These are phyloP conservation scores for Alliaria petiolata DNA, from an alignment of 345 rosid genomes.

Conservation along the genomic window DNA sequence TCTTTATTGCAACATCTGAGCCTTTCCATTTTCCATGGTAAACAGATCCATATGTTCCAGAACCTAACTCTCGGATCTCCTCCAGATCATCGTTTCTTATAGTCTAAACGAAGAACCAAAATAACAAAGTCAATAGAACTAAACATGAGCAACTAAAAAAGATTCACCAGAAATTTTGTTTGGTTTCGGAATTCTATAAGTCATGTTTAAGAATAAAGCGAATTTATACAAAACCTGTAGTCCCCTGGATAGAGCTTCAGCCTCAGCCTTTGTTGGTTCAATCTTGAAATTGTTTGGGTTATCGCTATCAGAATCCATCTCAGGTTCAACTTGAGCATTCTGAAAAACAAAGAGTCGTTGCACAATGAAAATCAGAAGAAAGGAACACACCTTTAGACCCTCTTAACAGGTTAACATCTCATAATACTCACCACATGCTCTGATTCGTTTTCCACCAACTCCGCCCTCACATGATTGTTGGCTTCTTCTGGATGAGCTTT, in stretches of 20 bases:
- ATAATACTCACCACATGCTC: constrained; percentile 59
- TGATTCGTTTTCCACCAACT: constrained; percentile 40
- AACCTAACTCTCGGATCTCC: constrained; percentile 88
- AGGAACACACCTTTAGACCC: neutral
- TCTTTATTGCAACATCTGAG: constrained; percentile 96
- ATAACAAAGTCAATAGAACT: neutral
- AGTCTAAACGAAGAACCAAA: constrained; percentile 46
- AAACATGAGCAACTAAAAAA: neutral
- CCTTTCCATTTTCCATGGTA: constrained; percentile 99
- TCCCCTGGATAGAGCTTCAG: constrained; percentile 88
- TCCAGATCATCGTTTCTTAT: constrained; percentile 90
- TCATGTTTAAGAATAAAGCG: neutral
- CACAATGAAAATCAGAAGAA: constrained; percentile 27
- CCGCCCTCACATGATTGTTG: constrained; percentile 27
- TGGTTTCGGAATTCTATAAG: neutral
- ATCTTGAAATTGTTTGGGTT: constrained; percentile 54
- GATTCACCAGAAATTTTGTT: neutral
- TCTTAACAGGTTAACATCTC: constrained; percentile 6
- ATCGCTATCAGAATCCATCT: constrained; percentile 62
- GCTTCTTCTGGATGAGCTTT: constrained; percentile 55
- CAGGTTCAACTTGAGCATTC: constrained; percentile 65
- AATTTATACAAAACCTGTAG: constrained; percentile 56
- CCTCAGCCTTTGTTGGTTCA: constrained; percentile 95
- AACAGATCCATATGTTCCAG: constrained; percentile 97
- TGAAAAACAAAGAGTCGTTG: constrained; percentile 29